Evolutionary conservation across 352 stramenopile genomes (phyloP), one percentile per base, ranked within the genome.

Genomic region (Pythium periplocum): DNA sequence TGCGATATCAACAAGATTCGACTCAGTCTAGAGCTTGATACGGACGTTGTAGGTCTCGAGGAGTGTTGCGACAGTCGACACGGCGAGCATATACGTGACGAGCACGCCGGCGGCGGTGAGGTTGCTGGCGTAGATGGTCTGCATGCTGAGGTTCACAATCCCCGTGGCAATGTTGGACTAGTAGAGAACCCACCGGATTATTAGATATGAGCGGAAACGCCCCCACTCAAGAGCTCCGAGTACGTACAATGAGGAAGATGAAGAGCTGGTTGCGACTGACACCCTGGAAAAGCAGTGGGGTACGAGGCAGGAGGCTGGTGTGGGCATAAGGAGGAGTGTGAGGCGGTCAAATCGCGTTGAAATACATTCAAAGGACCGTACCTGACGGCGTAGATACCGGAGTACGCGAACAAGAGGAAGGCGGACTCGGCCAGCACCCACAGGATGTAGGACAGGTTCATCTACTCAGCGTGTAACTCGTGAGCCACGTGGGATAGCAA

Each of bases 201-300:
- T 26, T 26, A 26, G 17, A 26, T 26, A 26, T 26, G 17, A 26
- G 17, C 17, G 17, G 17, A 26, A 26, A 26, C 17, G 17, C 17
- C 17, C 17, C 17, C 17, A 26, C 17, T 26, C 17, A 26, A 26
- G 17, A 26, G 17, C 17, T 26, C 17, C 17, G 17, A 26, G 17
- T 26, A 61, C 68, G 38, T 69, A 91, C 81, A 55, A 90, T 55
- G 50, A 94, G 64, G 49, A 94, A 94, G 49, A 92, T 59, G 52
- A 92, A 91, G 51, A 94, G 73, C 62, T 92, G 82, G 66, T 91
- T 94, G 63, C 73, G 77, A 50, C 83, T 90, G 44, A 89, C 69
- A 57, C 83, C 83, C 31, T 74, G 61, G 55, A 79, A 94, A 4
- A 94, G 56, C 30, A 90, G 47, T 10, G 82, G 81, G 12, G 75